A percentile compares a stretch with the other conserved stretches of the same genome.
Conservation (phyloP, 306 rosid species). For the Cercis canadensis region DNA sequence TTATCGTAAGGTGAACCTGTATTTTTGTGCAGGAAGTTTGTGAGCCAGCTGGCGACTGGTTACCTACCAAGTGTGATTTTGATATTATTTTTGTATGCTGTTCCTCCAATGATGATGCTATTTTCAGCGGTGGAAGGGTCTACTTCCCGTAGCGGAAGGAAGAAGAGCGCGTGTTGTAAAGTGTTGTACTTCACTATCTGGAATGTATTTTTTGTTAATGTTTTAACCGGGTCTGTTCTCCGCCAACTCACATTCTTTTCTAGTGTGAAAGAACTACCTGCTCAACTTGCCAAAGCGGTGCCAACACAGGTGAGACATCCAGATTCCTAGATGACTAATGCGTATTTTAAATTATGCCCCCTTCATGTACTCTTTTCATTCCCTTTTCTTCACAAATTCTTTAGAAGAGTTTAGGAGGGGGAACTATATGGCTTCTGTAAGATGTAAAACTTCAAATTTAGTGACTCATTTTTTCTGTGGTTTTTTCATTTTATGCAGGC, state of each 20-base stretch:
- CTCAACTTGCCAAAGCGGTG: slow-evolving; percentile 81
- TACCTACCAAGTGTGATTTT: slow-evolving; percentile 94
- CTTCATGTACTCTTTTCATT: not conserved
- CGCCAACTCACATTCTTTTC: slow-evolving; percentile 63
- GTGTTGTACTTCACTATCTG: slow-evolving; percentile 87
- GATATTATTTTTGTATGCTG: slow-evolving; percentile 64
- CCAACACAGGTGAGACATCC: slow-evolving; percentile 77
- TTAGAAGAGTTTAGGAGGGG: not conserved
- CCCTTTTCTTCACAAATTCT: not conserved
- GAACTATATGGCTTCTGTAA: not conserved
- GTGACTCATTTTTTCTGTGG: slow-evolving; percentile 24
- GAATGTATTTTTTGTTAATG: slow-evolving; percentile 92
- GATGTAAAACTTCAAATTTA: slow-evolving; percentile 10
- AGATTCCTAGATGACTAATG: slow-evolving; percentile 19
- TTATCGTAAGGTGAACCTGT: slow-evolving; percentile 29
- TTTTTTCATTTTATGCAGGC: slow-evolving; percentile 56
- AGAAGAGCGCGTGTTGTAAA: slow-evolving; percentile 88
- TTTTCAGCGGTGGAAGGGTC: slow-evolving; percentile 80
- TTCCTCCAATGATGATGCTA: slow-evolving; percentile 84
- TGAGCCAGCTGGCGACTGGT: slow-evolving; percentile 78
- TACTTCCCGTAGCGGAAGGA: slow-evolving; percentile 88
- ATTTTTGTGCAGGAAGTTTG: slow-evolving; percentile 57
- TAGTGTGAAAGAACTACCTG: slow-evolving; percentile 77
- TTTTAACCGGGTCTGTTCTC: slow-evolving; percentile 82
- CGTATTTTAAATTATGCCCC: not conserved